phyloP scores from a whole-genome alignment of 2,329 filamentous ascomycete genomes.

The Colletotrichum liriopes region DNA sequence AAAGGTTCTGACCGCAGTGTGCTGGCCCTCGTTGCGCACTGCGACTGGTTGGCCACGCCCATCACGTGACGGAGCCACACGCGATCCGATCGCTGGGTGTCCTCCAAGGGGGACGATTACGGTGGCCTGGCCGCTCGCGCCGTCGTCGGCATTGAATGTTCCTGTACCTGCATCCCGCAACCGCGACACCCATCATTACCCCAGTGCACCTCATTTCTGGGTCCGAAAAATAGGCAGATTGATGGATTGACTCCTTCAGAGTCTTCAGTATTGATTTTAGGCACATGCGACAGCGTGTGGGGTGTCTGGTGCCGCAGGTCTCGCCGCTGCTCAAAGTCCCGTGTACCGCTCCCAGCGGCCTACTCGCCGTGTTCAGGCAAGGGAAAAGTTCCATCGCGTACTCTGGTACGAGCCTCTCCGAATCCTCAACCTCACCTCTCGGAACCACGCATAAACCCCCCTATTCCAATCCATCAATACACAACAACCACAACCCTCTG shows the following conservation, averaged over 20 bases:
- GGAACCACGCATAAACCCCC: conserved; percentile 66
- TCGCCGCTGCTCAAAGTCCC: conserved; percentile 21
- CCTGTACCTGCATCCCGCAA: conserved; percentile 39
- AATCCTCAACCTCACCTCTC: conserved; percentile 71
- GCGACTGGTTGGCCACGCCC: conserved; percentile 5
- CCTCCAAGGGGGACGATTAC: conserved; percentile 31
- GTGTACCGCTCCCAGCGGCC: conserved; percentile 38
- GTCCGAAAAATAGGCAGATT: conserved; percentile 31
- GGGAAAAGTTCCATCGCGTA: conserved; percentile 44
- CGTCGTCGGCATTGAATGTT: conserved; percentile 40
- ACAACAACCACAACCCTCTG: conserved; percentile 59
- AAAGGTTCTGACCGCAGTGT: not conserved
- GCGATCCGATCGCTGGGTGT: conserved; percentile 40
- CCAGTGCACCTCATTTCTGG: conserved; percentile 35
- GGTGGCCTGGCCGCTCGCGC: conserved; percentile 39
- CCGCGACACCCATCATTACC: conserved; percentile 27
- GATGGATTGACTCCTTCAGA: not conserved
- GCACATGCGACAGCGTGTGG: conserved; percentile 18
- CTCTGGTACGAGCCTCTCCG: conserved; percentile 53
- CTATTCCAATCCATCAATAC: conserved; percentile 67
- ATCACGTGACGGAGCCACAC: conserved; percentile 33
- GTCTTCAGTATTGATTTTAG: not conserved
- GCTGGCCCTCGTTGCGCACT: conserved; percentile 24
- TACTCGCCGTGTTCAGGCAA: conserved; percentile 41
- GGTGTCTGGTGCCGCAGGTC: not conserved